These are phyloP conservation scores for Eucalyptus tenuipes DNA, from an alignment of 345 rosid species.

Conservation along the genomic window DNA sequence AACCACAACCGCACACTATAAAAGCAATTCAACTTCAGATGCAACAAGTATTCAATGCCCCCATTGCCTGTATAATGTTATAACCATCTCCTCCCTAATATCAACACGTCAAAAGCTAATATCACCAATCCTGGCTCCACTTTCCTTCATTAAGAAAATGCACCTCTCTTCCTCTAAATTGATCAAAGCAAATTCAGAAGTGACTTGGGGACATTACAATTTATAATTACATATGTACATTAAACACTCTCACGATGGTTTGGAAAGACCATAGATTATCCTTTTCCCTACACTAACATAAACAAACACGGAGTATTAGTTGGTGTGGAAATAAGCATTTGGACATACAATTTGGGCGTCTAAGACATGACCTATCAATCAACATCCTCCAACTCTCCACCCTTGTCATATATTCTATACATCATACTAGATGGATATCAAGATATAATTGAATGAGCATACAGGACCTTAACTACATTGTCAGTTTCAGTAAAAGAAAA, in stretches of 20 bases:
- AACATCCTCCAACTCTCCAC: not conserved
- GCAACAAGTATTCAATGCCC: not conserved
- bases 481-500: not conserved
- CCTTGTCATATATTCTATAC: not conserved
- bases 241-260: not conserved
- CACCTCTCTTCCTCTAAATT: not conserved
- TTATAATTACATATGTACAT: not conserved
- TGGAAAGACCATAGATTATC: not conserved
- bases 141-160: not conserved
- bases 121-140: not conserved
- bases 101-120: not conserved
- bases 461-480: not conserved
- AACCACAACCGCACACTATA: not conserved
- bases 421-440: not conserved
- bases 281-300: not conserved
- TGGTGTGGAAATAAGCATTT: not conserved
- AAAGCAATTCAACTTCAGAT: not conserved
- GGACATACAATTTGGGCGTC: not conserved
- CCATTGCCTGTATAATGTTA: not conserved
- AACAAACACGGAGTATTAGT: not conserved
- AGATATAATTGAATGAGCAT: not conserved
- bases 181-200: not conserved
- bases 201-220: not conserved
- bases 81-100: not conserved
- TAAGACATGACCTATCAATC: not conserved